Base-by-base conservation (phyloP, 2,329 filamentous ascomycete genomes). In the Sporothrix euskadiensis region DNA sequence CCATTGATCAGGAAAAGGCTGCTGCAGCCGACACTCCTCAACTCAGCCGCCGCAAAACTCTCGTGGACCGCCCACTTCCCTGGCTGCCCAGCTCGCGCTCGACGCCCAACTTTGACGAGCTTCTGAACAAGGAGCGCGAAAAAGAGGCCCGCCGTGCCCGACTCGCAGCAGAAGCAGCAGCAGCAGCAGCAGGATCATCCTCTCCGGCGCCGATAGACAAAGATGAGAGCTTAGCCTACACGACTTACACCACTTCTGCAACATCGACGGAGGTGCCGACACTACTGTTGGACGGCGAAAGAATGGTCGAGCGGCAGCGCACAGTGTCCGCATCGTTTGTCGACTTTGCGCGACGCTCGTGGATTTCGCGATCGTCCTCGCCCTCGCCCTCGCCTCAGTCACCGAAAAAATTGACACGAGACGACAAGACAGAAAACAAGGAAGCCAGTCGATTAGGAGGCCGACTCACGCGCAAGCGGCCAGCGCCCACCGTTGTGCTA, bases 1-100 rank as follows among this genome's bases (percentile, higher is more conserved):
- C 54, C 32, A 26, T 74, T 39, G 73, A 72, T 35, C 44, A 49
- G 8, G 66, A 69, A 35, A 54, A 41, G 9, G 61, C 44, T 10
- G 44, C 47, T 35, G 76, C 74, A 75, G 74, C 78, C 71, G 73
- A 73, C 75, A 75, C 77, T 71, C 75, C 79, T 76, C 79, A 80
- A 76, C 74, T 79, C 78, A 76, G 77, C 76, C 85, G 83, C 79
- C 84, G 83, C 76, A 84, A 80, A 75, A 84, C 85, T 59, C 80
- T 87, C 68, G 82, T 85, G 71, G 85, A 85, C 74, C 83, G 85
- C 71, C 85, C 84, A 4, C 83, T 84, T 73, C 85, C 85, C 74
- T 89, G 87, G 88, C 82, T 88, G 73, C 82, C 83, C 16, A 81
- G 81, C 78, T 83, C 85, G 32, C 86, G 82, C 75, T 82, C 83